Base-by-base conservation (phyloP, 257 asterid species). In the Solanum sejunctum region DNA sequence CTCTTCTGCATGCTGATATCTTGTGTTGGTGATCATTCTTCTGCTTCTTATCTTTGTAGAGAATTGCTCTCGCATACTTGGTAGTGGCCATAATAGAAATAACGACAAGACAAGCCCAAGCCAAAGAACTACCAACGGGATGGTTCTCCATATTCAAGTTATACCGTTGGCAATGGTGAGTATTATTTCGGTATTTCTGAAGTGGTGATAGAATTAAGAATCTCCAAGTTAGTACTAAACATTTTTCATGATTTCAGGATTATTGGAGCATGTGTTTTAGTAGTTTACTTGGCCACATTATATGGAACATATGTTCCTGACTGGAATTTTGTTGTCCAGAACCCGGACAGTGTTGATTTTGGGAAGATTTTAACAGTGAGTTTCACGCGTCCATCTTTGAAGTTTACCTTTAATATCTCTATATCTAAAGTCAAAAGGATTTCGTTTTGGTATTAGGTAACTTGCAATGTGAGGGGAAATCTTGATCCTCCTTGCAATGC, bases 401-500 rank as follows among this genome's bases (percentile, higher is more conserved):
- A 52, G 39, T 12, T 10, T 32, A 6, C 20, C 58, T 7, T 32
- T 10, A 41, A 23, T 23, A 20, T 75, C 12, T 64, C 72, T n/a
- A 39, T 80, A 57, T 61, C 23, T 39, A 18, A 49, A 23, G 57
- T 67, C 55, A 81, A 58, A 10, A 10, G 13, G 54, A 51, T 77
- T 81, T 71, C 26, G n/a, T 69, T 86, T 85, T 52, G 23, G 47
- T 51, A 16, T 77, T 84, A 92, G 97, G 94, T 91, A 49, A 87
- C 85, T 43, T 93, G 98, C 87, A 90, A 90, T 21, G 93, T 89
- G 87, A 89, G 94, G 83, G 95, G 97, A 78, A 88, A 88, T 73
- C 51, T 93, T 88, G 89, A 91, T 85, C 95, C 97, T 84, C 92
- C 95, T 81, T 94, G 98, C 88, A 94, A 94, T 85, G 96, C 96